A percentile compares a stretch with the other conserved stretches of the same genome.
phyloP scores from a whole-genome alignment of 2,329 filamentous ascomycete species.

The Cladorrhinum sp. region DNA sequence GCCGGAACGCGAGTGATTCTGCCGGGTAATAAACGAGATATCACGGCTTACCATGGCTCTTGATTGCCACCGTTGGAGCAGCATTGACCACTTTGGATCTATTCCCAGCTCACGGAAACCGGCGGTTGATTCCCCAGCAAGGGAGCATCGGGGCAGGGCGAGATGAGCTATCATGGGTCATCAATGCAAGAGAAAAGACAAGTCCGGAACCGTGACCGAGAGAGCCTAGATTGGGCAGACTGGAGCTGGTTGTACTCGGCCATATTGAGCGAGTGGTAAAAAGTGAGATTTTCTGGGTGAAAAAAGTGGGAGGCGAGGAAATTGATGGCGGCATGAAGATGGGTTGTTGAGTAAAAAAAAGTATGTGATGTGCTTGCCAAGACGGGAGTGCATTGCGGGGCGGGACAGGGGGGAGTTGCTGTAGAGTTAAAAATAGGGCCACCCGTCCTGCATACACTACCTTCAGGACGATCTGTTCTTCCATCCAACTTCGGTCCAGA shows the following conservation, averaged over 20 bases:
- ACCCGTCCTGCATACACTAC: not conserved
- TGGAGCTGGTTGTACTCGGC: not conserved
- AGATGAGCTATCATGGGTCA: not conserved
- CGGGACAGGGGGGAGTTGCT: not conserved
- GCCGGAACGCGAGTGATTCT: conserved; percentile 16
- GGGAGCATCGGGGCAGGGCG: no score
- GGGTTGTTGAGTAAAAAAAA: no score
- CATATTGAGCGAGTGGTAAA: not conserved
- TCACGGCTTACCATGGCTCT: conserved; percentile 11
- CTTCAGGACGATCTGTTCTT: no score
- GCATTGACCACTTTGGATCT: not conserved
- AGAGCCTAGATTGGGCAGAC: not conserved
- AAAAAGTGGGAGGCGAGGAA: not conserved
- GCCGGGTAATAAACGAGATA: conserved; percentile 19
- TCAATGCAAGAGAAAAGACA: not conserved
- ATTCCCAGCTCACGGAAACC: not conserved
- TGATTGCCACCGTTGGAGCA: not conserved
- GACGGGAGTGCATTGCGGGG: conserved; percentile 6
- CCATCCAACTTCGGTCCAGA: no score
- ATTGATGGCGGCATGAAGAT: no score
- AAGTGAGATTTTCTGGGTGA: not conserved
- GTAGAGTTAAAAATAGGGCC: not conserved
- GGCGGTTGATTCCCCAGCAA: not conserved
- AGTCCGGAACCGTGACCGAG: not conserved
- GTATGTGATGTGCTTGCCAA: not conserved